Base-by-base conservation (phyloP, 2,329 filamentous ascomycete genomes). In the Sclerotinia spermophila region DNA sequence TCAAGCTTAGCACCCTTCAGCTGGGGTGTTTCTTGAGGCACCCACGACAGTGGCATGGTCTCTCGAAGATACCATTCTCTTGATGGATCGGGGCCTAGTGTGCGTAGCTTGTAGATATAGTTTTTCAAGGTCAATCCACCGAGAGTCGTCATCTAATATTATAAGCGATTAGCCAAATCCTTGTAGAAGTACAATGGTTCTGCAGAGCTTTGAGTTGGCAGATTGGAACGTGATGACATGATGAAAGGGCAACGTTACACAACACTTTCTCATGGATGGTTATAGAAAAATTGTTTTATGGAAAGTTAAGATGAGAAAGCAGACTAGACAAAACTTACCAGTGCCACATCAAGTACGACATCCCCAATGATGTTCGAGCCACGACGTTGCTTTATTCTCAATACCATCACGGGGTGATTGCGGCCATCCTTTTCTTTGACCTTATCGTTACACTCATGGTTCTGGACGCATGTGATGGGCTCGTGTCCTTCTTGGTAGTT, bases 271-370 rank as follows among this genome's bases (percentile, higher is more conserved):
- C n/a, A n/a, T n/a, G n/a, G n/a, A n/a, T n/a, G n/a, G n/a, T n/a
- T n/a, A n/a, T n/a, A n/a, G n/a, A n/a, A n/a, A n/a, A n/a, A n/a
- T n/a, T n/a, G n/a, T n/a, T n/a, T n/a, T n/a, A 33, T 15, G 7
- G 13, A 17, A 17, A 5, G 13, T 61, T 1, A 44, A 33, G 24
- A 51, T 3, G 24, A 51, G 44, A n/a, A 24, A n/a, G 1, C 1
- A 38, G 2, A 13, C 21, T 2, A 7, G n/a, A 15, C n/a, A 55
- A 30, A 24, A 44, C 71, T 67, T 71, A 75, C 74, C 11, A 66
- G 70, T 35, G 71, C 71, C 19, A 75, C 67, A 48, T 71, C 69
- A 38, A 72, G 71, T 8, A 75, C 45, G 7, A 75, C 13, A 38
- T 75, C 72, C 19, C 73, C 74, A 27, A 60, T 1, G n/a, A 59